A percentile compares a stretch with the other conserved stretches of the same genome.
Conservation (phyloP, 2,329 filamentous ascomycete genomes). For the Rutstroemia sp. region DNA sequence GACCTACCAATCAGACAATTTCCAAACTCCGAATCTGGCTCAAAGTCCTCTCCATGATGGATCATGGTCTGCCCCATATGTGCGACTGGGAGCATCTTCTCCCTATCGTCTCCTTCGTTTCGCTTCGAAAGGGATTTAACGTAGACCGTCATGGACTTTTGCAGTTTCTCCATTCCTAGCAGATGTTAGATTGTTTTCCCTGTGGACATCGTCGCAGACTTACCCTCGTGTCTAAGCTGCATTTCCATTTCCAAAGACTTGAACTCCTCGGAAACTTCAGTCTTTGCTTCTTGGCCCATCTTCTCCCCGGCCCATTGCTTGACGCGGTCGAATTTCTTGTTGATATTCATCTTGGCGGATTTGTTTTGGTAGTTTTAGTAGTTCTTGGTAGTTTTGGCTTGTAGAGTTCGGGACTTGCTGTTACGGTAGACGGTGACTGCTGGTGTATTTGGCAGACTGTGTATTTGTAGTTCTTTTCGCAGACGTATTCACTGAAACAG, state of each 20-base stretch:
- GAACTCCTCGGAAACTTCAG: slow-evolving; percentile 82
- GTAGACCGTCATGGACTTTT: slow-evolving; percentile 78
- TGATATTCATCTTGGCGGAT: slow-evolving; percentile 30
- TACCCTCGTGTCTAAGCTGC: slow-evolving; percentile 81
- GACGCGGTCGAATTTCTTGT: slow-evolving; percentile 87
- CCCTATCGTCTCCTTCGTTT: slow-evolving; percentile 76
- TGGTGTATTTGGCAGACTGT: background rate
- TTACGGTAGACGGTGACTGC: background rate
- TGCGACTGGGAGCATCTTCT: slow-evolving; percentile 74
- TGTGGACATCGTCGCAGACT: slow-evolving; percentile 19
- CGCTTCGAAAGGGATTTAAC: slow-evolving; percentile 82
- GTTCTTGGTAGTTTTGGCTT: background rate
- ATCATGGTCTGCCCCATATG: slow-evolving; percentile 82
- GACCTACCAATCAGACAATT: slow-evolving; percentile 64
- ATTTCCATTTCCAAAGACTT: slow-evolving; percentile 86
- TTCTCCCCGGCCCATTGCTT: slow-evolving; percentile 98
- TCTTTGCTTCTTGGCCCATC: slow-evolving; percentile 89
- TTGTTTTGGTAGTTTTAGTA: background rate
- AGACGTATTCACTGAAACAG: too few relatives aligned
- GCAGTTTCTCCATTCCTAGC: slow-evolving; percentile 81
- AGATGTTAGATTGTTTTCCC: slow-evolving; percentile 11
- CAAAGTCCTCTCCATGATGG: slow-evolving; percentile 85
- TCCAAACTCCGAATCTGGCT: slow-evolving; percentile 83
- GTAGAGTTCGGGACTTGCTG: background rate
- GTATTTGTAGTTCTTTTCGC: background rate